Evolutionary conservation across 31 red algal species (phyloP).

Genomic region (Endocladia muricata): DNA sequence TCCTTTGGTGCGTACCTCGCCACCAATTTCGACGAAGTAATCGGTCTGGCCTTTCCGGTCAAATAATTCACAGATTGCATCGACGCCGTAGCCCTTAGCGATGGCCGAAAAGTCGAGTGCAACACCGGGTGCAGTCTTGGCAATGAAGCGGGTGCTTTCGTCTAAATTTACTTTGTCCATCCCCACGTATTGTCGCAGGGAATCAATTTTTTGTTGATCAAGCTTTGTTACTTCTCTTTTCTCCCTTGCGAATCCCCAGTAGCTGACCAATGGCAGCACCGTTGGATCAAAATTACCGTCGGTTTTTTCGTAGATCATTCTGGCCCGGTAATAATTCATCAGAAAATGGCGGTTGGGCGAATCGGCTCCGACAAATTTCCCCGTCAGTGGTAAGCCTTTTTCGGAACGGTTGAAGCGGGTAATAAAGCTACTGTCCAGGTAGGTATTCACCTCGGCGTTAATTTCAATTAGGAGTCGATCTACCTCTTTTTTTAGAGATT

Average conservation of each 20-base stretch:
- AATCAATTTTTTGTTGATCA: background rate
- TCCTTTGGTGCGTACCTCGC: background rate
- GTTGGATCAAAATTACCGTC: slow-evolving; percentile 23
- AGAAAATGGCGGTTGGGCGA: too few relatives aligned
- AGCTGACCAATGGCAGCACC: slow-evolving; percentile 2
- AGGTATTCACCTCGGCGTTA: too few relatives aligned
- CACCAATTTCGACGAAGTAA: slow-evolving; percentile 12
- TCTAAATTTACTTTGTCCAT: background rate
- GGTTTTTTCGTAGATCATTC: background rate
- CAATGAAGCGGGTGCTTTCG: background rate
- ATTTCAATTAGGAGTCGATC: too few relatives aligned
- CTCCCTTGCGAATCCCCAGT: slow-evolving; percentile 18
- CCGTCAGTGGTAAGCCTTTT: too few relatives aligned
- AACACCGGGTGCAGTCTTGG: background rate
- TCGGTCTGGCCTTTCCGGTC: background rate
- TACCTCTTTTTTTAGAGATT: too few relatives aligned
- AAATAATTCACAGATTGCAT: background rate
- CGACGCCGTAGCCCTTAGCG: slow-evolving; percentile 15
- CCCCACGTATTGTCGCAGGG: background rate
- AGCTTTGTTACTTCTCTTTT: background rate
- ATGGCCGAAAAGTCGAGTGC: background rate
- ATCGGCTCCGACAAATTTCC: too few relatives aligned
- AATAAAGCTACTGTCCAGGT: too few relatives aligned
- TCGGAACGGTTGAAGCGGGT: too few relatives aligned
- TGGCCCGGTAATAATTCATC: too few relatives aligned